Conservation (phyloP, 495 filamentous ascomycete genomes). For the Tuber melanosporum region DNA sequence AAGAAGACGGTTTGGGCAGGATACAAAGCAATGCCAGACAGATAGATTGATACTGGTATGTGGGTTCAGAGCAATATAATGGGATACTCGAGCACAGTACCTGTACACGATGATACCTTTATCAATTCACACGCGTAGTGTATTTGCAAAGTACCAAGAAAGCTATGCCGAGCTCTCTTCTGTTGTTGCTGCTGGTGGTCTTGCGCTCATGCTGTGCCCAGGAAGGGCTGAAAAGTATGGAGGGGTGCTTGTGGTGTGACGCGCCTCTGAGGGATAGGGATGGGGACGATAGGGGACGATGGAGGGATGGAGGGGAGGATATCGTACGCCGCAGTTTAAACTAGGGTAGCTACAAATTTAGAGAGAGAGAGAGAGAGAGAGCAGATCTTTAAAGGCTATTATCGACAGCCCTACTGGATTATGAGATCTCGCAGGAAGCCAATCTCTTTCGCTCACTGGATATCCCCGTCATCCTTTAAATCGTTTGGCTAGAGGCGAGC, state of each 20-base stretch:
- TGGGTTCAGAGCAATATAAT: neutral
- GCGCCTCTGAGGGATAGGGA: constrained; percentile 6
- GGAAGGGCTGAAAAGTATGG: constrained; percentile 11
- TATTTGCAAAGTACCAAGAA: neutral
- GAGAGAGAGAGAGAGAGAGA: neutral
- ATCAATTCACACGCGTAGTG: constrained; percentile 19
- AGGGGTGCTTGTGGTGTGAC: neutral
- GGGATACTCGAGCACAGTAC: neutral
- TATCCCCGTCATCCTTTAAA: constrained; percentile 26
- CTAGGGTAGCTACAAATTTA: constrained; percentile 5
- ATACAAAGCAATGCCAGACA: constrained; percentile 24
- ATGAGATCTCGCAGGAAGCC: constrained; percentile 36
- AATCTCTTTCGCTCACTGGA: constrained; percentile 21
- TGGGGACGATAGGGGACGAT: constrained; percentile 10
- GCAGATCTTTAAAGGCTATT: constrained; percentile 13
- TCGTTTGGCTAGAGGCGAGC: neutral
- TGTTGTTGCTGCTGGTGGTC: constrained; percentile 22
- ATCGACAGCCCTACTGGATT: constrained; percentile 17
- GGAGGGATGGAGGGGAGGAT: constrained; percentile 17
- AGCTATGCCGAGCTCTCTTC: constrained; percentile 17
- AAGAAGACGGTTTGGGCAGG: constrained; percentile 31
- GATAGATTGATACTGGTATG: neutral
- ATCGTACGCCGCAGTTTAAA: constrained; percentile 1
- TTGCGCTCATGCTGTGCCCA: constrained; percentile 20
- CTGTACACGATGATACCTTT: neutral